A percentile compares a stretch with the other conserved stretches of the same genome.
phyloP scores from a whole-genome alignment of 179 eudicot species.

The Corrigiola litoralis region DNA sequence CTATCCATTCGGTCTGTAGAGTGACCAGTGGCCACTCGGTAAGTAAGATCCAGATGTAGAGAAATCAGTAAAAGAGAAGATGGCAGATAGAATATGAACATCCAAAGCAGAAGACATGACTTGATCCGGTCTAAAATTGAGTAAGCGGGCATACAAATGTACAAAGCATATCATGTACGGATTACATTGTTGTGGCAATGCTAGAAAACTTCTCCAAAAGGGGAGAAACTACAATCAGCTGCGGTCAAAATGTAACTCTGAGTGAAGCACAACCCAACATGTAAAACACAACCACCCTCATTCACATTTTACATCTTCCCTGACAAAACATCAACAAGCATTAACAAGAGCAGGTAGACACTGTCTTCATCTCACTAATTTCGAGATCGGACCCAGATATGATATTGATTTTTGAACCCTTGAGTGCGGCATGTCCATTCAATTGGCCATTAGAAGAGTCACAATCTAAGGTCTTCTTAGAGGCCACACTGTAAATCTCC shows the following conservation, averaged over 20 bases:
- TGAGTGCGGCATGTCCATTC: constrained; percentile 31
- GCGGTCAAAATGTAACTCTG: neutral
- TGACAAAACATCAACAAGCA: constrained; percentile 1
- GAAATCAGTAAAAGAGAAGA: too few species aligned
- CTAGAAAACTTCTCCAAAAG: neutral
- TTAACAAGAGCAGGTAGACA: constrained; percentile 61
- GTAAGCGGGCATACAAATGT: neutral
- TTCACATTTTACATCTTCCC: constrained; percentile 17
- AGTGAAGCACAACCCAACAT: neutral
- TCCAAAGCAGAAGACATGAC: neutral
- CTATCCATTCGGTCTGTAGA: too few species aligned
- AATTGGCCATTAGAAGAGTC: constrained; percentile 26
- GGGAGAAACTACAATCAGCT: neutral
- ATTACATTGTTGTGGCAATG: neutral
- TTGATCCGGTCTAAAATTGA: neutral
- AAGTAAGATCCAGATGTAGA: too few species aligned
- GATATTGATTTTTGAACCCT: constrained; percentile 58
- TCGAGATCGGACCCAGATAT: constrained; percentile 50
- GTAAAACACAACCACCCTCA: neutral
- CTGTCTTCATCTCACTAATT: constrained; percentile 70
- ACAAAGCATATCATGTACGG: neutral
- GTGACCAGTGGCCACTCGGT: too few species aligned
- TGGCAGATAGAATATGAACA: too few species aligned
- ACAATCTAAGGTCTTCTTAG: constrained; percentile 52
- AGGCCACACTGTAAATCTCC: constrained; percentile 47